Evolutionary conservation across 352 stramenopile species (phyloP).

Genomic region (Globisporangium orthogonon): DNA sequence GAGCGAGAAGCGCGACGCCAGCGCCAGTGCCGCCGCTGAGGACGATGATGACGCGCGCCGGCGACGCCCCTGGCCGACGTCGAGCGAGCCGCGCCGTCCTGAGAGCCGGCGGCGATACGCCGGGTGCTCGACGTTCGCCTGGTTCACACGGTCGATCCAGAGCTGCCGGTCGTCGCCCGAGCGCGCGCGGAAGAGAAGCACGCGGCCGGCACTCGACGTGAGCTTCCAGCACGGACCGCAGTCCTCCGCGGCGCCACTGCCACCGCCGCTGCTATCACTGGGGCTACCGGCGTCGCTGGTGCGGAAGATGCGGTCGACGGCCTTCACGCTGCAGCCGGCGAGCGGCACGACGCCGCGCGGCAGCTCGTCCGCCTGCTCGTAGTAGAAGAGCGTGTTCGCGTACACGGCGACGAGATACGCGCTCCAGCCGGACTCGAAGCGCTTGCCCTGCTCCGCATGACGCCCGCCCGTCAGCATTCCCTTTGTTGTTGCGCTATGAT

Average conservation of each 20-base stretch:
- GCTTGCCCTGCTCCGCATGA: slow-evolving; percentile 23
- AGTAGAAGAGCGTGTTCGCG: slow-evolving; percentile 60
- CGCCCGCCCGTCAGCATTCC: background rate
- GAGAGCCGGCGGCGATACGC: slow-evolving; percentile 4
- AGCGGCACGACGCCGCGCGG: slow-evolving; percentile 51
- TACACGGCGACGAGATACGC: slow-evolving; percentile 55
- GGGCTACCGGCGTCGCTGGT: slow-evolving; percentile 24
- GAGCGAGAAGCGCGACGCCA: slow-evolving; percentile 9
- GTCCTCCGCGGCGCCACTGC: slow-evolving; percentile 22
- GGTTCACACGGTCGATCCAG: slow-evolving; percentile 49
- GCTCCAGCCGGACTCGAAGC: slow-evolving; percentile 61
- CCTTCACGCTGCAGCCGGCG: slow-evolving; percentile 31
- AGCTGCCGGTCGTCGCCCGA: slow-evolving; percentile 35
- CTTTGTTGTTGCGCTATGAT: background rate
- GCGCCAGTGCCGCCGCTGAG: slow-evolving; percentile 8
- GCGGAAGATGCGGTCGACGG: slow-evolving; percentile 58
- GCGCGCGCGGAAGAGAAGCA: slow-evolving; percentile 59
- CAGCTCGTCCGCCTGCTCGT: slow-evolving; percentile 38
- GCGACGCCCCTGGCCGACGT: slow-evolving; percentile 18
- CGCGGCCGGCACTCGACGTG: slow-evolving; percentile 41
- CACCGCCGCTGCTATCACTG: background rate
- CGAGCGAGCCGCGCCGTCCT: slow-evolving; percentile 18
- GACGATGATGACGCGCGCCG: slow-evolving; percentile 16
- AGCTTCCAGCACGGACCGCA: slow-evolving; percentile 74
- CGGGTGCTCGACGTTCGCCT: slow-evolving; percentile 20